Evolutionary conservation across 768 basidiomycete genomes (phyloP).

Genomic region (Lactifluus subvellereus): DNA sequence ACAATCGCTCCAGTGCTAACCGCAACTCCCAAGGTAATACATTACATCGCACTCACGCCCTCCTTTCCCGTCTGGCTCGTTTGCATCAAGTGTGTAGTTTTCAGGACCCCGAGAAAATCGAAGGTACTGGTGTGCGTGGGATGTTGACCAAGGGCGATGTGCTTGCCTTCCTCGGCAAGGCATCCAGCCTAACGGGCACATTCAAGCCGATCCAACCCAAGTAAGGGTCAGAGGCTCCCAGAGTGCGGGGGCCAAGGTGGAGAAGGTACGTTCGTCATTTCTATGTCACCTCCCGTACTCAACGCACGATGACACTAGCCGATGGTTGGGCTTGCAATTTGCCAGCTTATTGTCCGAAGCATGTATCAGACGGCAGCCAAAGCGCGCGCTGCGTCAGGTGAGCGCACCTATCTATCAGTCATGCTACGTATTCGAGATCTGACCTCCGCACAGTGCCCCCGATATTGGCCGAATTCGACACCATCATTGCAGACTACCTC

Average conservation of each 20-base stretch:
- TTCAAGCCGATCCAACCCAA: constrained; percentile 43
- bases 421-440: not conserved
- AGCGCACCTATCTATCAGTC: constrained; percentile 15
- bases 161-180: constrained; percentile 77
- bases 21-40: constrained; percentile 28
- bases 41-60: constrained; percentile 53
- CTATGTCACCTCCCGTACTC: not conserved
- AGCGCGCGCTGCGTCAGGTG: constrained; percentile 42
- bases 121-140: constrained; percentile 84
- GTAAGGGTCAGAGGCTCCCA: constrained; percentile 23
- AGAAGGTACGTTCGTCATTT: constrained; percentile 24
- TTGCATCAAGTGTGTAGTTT: constrained; percentile 63
- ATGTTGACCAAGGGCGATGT: constrained; percentile 98
- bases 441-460: constrained; percentile 34
- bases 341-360: constrained; percentile 57
- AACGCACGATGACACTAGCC: constrained; percentile 30
- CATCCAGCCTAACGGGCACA: constrained; percentile 70
- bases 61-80: constrained; percentile 80
- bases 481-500: constrained; percentile 68
- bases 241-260: constrained; percentile 36
- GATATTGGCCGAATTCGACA: constrained; percentile 54
- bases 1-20: constrained; percentile 29
- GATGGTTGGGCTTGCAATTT: constrained; percentile 59
- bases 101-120: constrained; percentile 57
- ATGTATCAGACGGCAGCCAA: constrained; percentile 52